phyloP scores from a whole-genome alignment of 352 stramenopile species.

The Phytophthora melonis region DNA sequence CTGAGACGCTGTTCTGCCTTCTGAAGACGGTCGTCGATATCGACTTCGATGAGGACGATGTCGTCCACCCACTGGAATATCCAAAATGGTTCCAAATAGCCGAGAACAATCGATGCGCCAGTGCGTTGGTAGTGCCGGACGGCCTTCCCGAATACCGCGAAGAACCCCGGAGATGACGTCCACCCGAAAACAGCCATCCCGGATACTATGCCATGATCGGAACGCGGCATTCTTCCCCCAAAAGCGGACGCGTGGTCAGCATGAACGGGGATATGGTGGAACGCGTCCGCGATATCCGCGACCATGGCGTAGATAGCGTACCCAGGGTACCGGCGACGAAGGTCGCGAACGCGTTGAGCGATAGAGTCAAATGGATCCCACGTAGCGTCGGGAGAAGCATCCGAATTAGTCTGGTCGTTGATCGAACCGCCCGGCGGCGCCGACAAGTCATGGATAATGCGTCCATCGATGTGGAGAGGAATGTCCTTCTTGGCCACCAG shows the following conservation, averaged over 20 bases:
- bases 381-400: background rate
- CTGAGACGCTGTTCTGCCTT: background rate
- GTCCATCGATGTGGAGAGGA: background rate
- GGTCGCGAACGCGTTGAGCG: background rate
- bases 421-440: background rate
- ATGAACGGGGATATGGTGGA: background rate
- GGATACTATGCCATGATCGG: background rate
- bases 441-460: background rate
- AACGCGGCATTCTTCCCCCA: background rate
- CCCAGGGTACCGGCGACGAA: background rate
- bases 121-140: background rate
- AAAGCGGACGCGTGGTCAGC: background rate
- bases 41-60: background rate
- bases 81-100: background rate
- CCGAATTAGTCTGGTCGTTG: background rate
- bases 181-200: background rate
- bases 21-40: background rate
- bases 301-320: background rate
- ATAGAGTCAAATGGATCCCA: background rate
- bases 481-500: constrained; percentile 1
- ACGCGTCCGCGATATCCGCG: background rate
- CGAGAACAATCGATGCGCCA: background rate
- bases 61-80: background rate
- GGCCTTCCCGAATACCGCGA: background rate
- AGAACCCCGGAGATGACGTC: background rate